Evolutionary conservation across 208 protist genomes (phyloP).

Genomic region (Strigomonas oncopelti): DNA sequence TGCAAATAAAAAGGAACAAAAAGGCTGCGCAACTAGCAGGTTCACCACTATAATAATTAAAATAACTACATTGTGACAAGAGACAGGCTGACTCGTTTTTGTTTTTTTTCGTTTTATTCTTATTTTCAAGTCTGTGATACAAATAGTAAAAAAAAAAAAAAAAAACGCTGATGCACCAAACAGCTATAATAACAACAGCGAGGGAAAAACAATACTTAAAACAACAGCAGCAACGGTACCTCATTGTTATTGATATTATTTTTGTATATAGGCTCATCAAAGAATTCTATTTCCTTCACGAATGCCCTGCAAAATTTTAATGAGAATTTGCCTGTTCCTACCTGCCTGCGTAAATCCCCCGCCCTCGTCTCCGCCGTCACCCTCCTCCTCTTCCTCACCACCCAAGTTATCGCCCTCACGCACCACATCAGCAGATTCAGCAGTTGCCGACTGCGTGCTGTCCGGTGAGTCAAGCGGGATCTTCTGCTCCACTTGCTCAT

Average conservation of each 20-base stretch:
- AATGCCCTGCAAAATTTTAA: background rate
- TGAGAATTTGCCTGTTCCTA: background rate
- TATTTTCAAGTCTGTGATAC: background rate
- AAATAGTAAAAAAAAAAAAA: background rate
- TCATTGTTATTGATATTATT: no score
- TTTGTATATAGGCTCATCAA: no score
- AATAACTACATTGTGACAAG: no score
- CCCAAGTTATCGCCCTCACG: no score
- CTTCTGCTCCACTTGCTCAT: background rate
- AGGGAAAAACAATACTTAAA: no score
- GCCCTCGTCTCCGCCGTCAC: background rate
- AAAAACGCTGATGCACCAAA: background rate
- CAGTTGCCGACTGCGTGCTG: background rate
- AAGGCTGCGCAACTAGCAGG: no score
- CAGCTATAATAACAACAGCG: no score
- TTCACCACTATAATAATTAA: no score
- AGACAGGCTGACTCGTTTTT: no score
- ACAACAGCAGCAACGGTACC: no score
- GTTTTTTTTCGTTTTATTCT: no score
- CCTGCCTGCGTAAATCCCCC: background rate
- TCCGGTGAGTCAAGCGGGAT: background rate
- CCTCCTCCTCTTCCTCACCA: background rate
- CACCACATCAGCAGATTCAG: no score
- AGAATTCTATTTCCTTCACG: background rate
- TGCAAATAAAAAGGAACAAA: background rate